These are phyloP conservation scores for Angomonas desouzai DNA, from an alignment of 208 protist genomes.

Conservation along the genomic window DNA sequence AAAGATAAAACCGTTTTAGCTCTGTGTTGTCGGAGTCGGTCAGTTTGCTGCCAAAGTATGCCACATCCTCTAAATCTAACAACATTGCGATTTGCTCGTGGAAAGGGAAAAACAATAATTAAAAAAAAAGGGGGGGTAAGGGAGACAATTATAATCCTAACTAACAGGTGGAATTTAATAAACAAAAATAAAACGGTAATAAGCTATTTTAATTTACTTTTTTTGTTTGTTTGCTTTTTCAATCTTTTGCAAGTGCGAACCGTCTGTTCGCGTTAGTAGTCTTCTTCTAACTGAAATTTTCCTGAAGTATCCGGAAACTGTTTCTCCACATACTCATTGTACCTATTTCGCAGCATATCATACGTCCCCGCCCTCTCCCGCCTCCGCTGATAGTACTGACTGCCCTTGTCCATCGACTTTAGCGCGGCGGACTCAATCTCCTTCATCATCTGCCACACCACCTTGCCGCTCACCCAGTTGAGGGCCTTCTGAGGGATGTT, in stretches of 20 bases:
- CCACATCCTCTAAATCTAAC: constrained; percentile 10
- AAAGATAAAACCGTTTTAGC: constrained; percentile 59
- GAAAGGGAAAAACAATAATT: constrained; percentile 3
- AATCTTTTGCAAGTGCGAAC: not conserved
- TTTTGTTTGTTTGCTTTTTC: too few relatives aligned
- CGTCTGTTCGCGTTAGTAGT: constrained; percentile 25
- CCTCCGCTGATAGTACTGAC: constrained; percentile 45
- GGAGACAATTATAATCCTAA: constrained; percentile 2
- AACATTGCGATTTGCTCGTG: constrained; percentile 2
- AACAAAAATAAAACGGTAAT: not conserved
- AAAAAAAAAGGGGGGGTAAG: constrained; percentile 9
- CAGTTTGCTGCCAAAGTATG: constrained; percentile 43
- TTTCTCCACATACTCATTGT: constrained; percentile 32
- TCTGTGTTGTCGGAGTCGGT: constrained; percentile 40
- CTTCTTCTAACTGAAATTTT: constrained; percentile 18
- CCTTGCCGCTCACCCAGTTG: constrained; percentile 51
- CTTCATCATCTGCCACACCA: constrained; percentile 41
- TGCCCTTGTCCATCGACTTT: constrained; percentile 21
- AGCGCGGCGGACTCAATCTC: constrained; percentile 26
- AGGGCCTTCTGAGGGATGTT: constrained; percentile 43
- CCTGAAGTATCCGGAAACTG: constrained; percentile 23
- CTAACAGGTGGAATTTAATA: not conserved
- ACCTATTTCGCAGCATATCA: constrained; percentile 34
- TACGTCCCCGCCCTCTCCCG: constrained; percentile 45
- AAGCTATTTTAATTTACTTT: not conserved